Evolutionary conservation across 1,284 basidiomycete genomes (phyloP).

Genomic region (Apiotrichum montevideense): DNA sequence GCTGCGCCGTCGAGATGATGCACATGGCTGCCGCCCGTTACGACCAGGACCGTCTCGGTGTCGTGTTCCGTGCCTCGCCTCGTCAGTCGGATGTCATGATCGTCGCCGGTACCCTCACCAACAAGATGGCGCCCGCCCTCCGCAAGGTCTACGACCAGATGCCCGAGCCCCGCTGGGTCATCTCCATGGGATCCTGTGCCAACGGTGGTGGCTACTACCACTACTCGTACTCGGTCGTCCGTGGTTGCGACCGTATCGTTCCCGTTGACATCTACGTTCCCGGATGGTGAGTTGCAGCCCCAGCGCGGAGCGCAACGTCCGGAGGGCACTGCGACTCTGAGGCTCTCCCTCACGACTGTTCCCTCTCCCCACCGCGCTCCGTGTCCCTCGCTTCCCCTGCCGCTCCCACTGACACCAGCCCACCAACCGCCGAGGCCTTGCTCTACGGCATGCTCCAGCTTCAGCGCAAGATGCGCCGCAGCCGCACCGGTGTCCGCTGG

Average conservation of each 20-base stretch:
- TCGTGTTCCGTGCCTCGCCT: slow-evolving; percentile 97
- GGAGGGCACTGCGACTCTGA: too few relatives aligned
- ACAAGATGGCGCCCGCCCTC: slow-evolving; percentile 99
- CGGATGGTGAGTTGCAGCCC: slow-evolving; percentile 67
- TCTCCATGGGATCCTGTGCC: slow-evolving; percentile 99
- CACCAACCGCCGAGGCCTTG: slow-evolving; percentile 77
- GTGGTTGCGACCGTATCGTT: slow-evolving; percentile 98
- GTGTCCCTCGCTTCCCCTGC: too few relatives aligned
- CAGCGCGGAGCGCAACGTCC: too few relatives aligned
- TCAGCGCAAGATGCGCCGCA: slow-evolving; percentile 93
- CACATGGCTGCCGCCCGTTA: slow-evolving; percentile 87
- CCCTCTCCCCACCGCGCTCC: too few relatives aligned
- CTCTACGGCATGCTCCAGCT: slow-evolving; percentile 92
- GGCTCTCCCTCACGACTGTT: too few relatives aligned
- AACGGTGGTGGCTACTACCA: slow-evolving; percentile 99
- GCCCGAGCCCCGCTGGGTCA: slow-evolving; percentile 95
- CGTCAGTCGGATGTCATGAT: slow-evolving; percentile 99
- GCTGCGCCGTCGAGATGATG: slow-evolving; percentile 99
- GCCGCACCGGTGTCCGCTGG: slow-evolving; percentile 86
- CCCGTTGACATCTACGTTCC: slow-evolving; percentile 97
- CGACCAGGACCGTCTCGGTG: slow-evolving; percentile 95
- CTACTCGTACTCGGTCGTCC: slow-evolving; percentile 94
- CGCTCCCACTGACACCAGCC: slow-evolving; percentile 34
- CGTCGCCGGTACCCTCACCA: slow-evolving; percentile 96
- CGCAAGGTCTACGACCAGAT: slow-evolving; percentile 95